Evolutionary conservation across 352 stramenopile species (phyloP).

Genomic region (Aphanomyces euteiches): DNA sequence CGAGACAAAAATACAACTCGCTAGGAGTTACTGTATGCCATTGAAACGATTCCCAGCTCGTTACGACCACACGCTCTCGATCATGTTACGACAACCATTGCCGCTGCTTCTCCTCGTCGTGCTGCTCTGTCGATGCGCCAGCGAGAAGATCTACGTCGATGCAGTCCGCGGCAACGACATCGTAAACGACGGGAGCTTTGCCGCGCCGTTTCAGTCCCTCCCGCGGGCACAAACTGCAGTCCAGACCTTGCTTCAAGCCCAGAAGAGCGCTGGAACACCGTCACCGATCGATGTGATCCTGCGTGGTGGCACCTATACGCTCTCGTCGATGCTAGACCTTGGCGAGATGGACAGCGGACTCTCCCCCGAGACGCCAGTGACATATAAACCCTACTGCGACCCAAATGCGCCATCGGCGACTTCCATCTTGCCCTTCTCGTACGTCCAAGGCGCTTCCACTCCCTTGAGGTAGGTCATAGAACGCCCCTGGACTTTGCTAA

Average conservation of each 20-base stretch:
- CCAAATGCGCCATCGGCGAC: constrained; percentile 37
- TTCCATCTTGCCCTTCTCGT: constrained; percentile 47
- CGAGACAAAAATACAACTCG: constrained; percentile 6
- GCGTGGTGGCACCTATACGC: constrained; percentile 49
- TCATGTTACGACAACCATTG: no score
- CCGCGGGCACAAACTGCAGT: constrained; percentile 46
- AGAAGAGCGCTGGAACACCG: constrained; percentile 28
- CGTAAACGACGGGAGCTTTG: constrained; percentile 44
- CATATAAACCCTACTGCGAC: constrained; percentile 73
- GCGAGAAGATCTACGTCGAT: not conserved
- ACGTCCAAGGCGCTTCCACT: constrained; percentile 37
- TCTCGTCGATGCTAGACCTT: constrained; percentile 56
- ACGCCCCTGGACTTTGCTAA: no score
- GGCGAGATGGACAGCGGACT: constrained; percentile 42
- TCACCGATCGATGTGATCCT: constrained; percentile 57
- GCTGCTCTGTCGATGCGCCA: not conserved
- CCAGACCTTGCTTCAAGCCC: constrained; percentile 32
- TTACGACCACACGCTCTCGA: no score
- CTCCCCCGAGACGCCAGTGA: constrained; percentile 37
- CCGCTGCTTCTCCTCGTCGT: no score
- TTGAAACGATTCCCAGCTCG: no score
- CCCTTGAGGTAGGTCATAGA: constrained; percentile 36
- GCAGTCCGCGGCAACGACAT: constrained; percentile 38
- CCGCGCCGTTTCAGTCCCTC: constrained; percentile 50
- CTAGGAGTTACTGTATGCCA: no score